Base-by-base conservation (phyloP, 2,329 filamentous ascomycete species). In the Aspergillus latus region DNA sequence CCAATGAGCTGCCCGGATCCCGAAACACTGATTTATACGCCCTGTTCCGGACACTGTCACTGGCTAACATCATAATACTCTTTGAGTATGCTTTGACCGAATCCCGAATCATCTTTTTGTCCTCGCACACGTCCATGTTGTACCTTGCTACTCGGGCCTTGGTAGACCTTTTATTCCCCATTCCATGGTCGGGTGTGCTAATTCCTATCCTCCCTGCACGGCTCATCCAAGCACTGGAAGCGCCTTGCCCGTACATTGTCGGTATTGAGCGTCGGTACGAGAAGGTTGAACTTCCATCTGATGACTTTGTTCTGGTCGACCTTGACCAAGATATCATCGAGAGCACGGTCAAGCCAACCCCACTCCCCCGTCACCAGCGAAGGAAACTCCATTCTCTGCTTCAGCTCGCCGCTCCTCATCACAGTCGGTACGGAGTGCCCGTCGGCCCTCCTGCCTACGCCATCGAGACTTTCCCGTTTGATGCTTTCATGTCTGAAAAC, bases 181-280 rank as follows among this genome's bases (percentile, higher is more conserved):
- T 97, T 51, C 89, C 91, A 62, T 97, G 94, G 93, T 85, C 90
- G 2, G 95, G 92, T 65, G 91, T 97, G 48, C 92, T 96, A 70
- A 97, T 97, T 61, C 93, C 93, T 2, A 83, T 97, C 34, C 82
- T 99, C 7, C 93, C 93, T 5, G 90, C 91, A 7, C 86, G 93
- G 36, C 79, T 99, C 21, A 82, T 99, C 8, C 92, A 94, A 52
- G 93, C 92, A 2, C 82, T 99, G 15, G 94, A 97, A 66, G 93
- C 93, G 1, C 93, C 93, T 2, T 97, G 94, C 66, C 94, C 94
- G 0, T 99, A 97, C 67, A 96, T 99, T 63, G 91, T 97, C 43
- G 94, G 94, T 48, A 90, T 99, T 56, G 94, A 99, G 76, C 85
- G 92, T 63, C 86, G 92, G 56, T 97, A 97, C 70, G 73, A 76